These are phyloP conservation scores for Rubia yunnanensis DNA, from an alignment of 257 asterid genomes.

Conservation along the genomic window DNA sequence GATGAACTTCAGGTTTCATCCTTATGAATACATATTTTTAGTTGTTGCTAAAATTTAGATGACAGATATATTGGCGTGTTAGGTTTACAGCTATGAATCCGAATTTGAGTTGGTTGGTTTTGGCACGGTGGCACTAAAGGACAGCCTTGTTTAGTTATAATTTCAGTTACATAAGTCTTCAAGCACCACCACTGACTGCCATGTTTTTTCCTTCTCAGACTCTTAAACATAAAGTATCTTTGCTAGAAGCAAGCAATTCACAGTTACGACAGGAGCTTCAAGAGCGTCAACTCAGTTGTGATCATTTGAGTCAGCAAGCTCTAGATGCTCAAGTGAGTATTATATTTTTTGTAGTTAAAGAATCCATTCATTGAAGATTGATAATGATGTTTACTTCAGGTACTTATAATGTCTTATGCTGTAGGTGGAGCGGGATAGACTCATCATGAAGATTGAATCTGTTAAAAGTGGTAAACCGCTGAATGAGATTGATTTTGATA, in stretches of 20 bases:
- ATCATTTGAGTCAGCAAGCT: slow-evolving; percentile 56
- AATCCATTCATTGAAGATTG: background rate
- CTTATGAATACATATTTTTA: background rate
- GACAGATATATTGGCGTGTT: background rate
- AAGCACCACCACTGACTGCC: slow-evolving; percentile 8
- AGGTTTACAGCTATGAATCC: background rate
- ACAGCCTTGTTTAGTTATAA: background rate
- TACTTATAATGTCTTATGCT: slow-evolving; percentile 7
- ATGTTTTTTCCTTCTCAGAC: slow-evolving; percentile 33
- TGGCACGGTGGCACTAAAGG: background rate
- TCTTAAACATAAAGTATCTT: slow-evolving; percentile 80
- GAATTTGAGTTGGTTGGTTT: background rate
- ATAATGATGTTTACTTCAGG: background rate
- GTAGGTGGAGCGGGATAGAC: slow-evolving; percentile 83
- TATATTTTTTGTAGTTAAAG: background rate
- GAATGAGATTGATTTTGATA: slow-evolving; percentile 37
- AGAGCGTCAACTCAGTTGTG: slow-evolving; percentile 46
- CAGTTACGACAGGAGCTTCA: slow-evolving; percentile 64
- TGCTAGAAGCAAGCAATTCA: slow-evolving; percentile 80
- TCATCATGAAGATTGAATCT: slow-evolving; percentile 60
- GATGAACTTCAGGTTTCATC: slow-evolving; percentile 73
- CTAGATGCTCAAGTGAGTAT: slow-evolving; percentile 83
- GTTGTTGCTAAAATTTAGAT: background rate
- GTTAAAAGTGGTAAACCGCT: slow-evolving; percentile 53
- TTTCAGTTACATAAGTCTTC: background rate